These are phyloP conservation scores for Aspergillus sergii DNA, from an alignment of 2,329 filamentous ascomycete species.

Conservation along the genomic window DNA sequence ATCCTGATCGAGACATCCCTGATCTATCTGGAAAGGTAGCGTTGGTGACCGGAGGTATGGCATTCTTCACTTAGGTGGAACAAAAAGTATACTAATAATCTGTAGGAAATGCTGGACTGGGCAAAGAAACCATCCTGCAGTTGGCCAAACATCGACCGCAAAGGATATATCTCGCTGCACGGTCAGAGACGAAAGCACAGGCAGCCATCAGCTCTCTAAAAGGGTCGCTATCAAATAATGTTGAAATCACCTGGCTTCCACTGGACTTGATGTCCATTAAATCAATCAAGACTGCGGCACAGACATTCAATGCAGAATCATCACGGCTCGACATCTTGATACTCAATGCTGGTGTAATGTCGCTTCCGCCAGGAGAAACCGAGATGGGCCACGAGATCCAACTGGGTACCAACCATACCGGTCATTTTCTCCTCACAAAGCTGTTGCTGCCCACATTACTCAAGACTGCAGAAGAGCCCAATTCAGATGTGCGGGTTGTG, in stretches of 20 bases:
- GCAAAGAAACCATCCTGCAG: conserved; percentile 45
- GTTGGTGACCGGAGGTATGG: conserved; percentile 39
- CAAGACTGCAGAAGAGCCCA: conserved; percentile 26
- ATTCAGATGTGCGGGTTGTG: conserved; percentile 31
- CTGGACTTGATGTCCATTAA: conserved; percentile 50
- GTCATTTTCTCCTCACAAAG: conserved; percentile 42
- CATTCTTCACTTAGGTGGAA: background rate
- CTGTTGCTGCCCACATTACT: conserved; percentile 33
- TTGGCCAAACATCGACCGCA: conserved; percentile 46
- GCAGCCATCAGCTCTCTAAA: conserved; percentile 25
- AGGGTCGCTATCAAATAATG: conserved; percentile 15
- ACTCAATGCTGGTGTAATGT: conserved; percentile 48
- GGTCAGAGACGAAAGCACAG: conserved; percentile 26
- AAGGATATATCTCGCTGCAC: conserved; percentile 43
- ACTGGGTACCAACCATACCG: conserved; percentile 43
- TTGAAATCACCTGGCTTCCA: conserved; percentile 25
- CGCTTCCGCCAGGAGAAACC: conserved; percentile 36
- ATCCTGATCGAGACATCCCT: conserved; percentile 36
- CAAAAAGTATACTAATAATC: background rate
- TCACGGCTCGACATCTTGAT: conserved; percentile 39
- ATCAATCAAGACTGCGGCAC: background rate
- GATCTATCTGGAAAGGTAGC: conserved; percentile 37
- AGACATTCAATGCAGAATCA: background rate
- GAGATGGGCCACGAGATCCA: conserved; percentile 42
- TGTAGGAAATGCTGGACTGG: conserved; percentile 51